Base-by-base conservation (phyloP, 495 filamentous ascomycete genomes). In the Hypoxylon fragiforme region DNA sequence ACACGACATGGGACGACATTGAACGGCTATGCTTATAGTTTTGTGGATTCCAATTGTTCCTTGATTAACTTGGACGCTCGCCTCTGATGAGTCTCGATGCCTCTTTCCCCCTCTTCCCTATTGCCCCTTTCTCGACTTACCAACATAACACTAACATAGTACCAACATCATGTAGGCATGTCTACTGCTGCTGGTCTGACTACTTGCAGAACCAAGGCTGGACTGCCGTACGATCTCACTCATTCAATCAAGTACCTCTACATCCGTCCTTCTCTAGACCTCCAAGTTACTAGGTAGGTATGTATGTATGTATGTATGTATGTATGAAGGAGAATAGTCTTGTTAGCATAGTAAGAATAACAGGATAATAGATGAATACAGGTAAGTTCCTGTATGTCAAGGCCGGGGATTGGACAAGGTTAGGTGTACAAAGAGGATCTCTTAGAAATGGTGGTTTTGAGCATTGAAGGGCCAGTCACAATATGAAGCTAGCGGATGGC, bases 1-100 rank as follows among this genome's bases (percentile, higher is more conserved):
- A 60, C 50, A 60, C 45, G 50, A 61, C 21, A 61, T 61, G 57
- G 57, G 55, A 61, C 57, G 51, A 61, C 46, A 8, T n/a, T n/a
- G 31, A 43, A 43, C 40, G 28, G 44, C 30, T 45, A 37, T 1
- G 28, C 50, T 48, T 20, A 16, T 32, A 45, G 44, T 28, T 34
- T 34, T 44, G 26, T 50, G 41, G 46, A 55, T 47, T 50, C 13
- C 31, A 50, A 46, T 36, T 38, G n/a, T 30, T 36, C 26, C 43
- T 54, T 39, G 55, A 61, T 61, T 46, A 46, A 61, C 50, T 44
- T 46, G 12, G 22, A 48, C 20, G 34, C 24, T 34, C 31, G n/a
- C n/a, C n/a, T n/a, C n/a, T n/a, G n/a, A n/a, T n/a, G n/a, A n/a
- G n/a, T n/a, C n/a, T n/a, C n/a, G n/a, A n/a, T n/a, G n/a, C n/a